Evolutionary conservation across 2,329 filamentous ascomycete genomes (phyloP), one percentile per base, ranked within the genome.

Genomic region (Xylaria arbuscula): DNA sequence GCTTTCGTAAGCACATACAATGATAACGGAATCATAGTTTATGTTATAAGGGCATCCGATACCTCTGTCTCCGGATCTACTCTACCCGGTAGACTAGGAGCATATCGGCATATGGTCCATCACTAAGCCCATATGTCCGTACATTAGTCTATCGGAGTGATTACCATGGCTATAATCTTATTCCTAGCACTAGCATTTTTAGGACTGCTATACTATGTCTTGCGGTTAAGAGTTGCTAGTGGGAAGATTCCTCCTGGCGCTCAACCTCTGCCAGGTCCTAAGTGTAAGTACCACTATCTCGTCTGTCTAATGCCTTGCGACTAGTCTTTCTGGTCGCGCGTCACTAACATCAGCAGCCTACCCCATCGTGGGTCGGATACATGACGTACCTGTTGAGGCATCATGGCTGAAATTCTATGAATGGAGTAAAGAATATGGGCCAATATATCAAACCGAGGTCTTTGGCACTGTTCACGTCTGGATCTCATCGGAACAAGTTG

Each of bases 361-460:
- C 4, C 83, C 83, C 1, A 76, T 81, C 48, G 78, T 85, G 53
- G 83, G 83, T 5, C 79, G 82, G 17, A 76, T 85, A 17, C 83
- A 84, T 66, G 83, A 84, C 73, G 73, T 85, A 3, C 83, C 83
- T 1, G 70, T 75, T 15, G 76, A 81, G 42, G 75, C 74, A 42
- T 77, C 82, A 22, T 84, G 83, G 83, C 68, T 85, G 32, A 84
- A 85, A 73, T 84, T 85, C 67, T 81, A 82, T 68, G 81, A 85
- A 68, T 85, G 83, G 83, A 79, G 78, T 67, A 80, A 83, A 72
- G 73, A 78, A 38, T 85, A 82, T 66, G 83, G 83, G 0, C 82
- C 83, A 8, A 85, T 85, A 63, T 84, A 84, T 71, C 78, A 83
- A 72, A 81, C 79, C 55, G 77, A 83, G 66, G 82, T 84, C 22